Base-by-base conservation (phyloP, 2,329 filamentous ascomycete genomes). In the Coniochaeta prunicola region DNA sequence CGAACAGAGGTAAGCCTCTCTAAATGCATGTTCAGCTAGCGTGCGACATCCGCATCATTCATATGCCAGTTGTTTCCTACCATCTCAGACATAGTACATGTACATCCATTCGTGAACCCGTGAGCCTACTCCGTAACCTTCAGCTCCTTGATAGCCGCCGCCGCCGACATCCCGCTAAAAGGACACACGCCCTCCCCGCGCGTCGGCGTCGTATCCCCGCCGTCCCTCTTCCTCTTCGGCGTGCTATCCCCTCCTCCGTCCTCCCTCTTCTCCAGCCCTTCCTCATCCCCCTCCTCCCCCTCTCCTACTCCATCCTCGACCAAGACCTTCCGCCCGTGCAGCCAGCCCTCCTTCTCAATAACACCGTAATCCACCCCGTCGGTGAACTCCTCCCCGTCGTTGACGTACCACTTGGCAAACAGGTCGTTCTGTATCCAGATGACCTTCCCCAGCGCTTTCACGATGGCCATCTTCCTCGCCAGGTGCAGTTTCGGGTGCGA, bases 391-490 rank as follows among this genome's bases (percentile, higher is more conserved):
- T 86, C 81, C 56, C 86, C 86, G 63, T 90, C 86, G 34, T 81
- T 78, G 36, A 90, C 83, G 66, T 91, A 89, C 87, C 89, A 92
- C 70, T 88, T 89, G n/a, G 89, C 88, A 70, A 93, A 90, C 31
- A 93, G 78, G 71, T 93, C 90, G 69, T 93, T 93, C 73, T 93
- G 90, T 64, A 93, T 92, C 89, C 90, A 93, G 63, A 93, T 87
- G 28, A 93, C 86, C 71, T 94, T 93, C 62, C 85, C 85, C 24
- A 93, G 77, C 0, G 90, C 90, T 69, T 88, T 89, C 53, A 92
- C 80, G 4, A 93, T 80, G 24, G 83, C 86, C 19, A 88, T 86
- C 74, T 92, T 92, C 72, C 82, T 82, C 59, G 80, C 77, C 65
- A 90, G 78, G 38, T 81, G 78, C 38, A 94, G 77, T 2, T 82